Evolutionary conservation across 2,329 filamentous ascomycete species (phyloP).

Genomic region (Dactylella cylindrospora): DNA sequence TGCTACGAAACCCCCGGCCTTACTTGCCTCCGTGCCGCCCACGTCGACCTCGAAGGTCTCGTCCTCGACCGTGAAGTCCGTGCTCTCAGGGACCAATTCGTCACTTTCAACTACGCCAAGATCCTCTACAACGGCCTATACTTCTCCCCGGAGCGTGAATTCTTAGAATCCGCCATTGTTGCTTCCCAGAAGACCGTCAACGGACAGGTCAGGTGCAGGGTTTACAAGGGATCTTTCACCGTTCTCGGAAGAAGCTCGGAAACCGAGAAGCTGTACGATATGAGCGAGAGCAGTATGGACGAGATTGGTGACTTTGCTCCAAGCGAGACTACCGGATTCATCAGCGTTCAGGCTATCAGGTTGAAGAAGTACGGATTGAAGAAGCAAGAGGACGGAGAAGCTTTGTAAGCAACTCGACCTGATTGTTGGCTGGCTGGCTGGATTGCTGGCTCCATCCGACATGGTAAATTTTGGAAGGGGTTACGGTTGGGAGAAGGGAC

Average conservation of each 20-base stretch:
- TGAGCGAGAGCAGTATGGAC: conserved; percentile 69
- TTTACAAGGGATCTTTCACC: conserved; percentile 67
- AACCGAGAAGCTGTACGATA: conserved; percentile 70
- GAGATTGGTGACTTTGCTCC: conserved; percentile 69
- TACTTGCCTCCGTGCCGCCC: conserved; percentile 60
- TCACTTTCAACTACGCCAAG: conserved; percentile 66
- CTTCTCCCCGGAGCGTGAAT: conserved; percentile 72
- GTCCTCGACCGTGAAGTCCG: conserved; percentile 69
- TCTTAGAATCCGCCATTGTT: conserved; percentile 66
- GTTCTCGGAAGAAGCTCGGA: conserved; percentile 63
- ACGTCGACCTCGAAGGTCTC: conserved; percentile 66
- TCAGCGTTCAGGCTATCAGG: conserved; percentile 69
- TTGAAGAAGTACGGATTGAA: conserved; percentile 57
- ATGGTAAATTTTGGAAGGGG: too few species aligned
- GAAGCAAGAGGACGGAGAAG: conserved; percentile 45
- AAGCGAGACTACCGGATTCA: conserved; percentile 67
- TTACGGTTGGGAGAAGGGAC: too few species aligned
- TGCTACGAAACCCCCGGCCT: conserved; percentile 73
- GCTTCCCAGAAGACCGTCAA: conserved; percentile 65
- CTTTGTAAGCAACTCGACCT: too few species aligned
- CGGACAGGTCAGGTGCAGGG: conserved; percentile 63
- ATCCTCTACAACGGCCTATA: conserved; percentile 63
- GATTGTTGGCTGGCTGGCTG: too few species aligned
- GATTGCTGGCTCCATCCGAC: too few species aligned
- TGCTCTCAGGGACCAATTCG: conserved; percentile 69